phyloP scores from a whole-genome alignment of 768 basidiomycete species.

The Boletus bicolor region DNA sequence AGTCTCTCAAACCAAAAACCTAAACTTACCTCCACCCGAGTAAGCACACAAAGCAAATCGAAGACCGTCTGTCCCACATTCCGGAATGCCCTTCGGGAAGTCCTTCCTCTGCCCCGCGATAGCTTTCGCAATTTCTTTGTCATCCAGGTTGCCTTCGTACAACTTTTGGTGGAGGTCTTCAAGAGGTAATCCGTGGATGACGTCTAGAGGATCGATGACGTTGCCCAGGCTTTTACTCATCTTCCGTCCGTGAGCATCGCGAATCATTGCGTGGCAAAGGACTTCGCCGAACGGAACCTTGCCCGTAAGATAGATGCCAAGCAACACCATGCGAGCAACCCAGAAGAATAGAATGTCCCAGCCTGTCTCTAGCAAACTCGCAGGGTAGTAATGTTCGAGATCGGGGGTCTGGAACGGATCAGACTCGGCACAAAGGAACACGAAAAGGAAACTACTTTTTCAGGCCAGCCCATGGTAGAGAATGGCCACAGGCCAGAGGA shows the following conservation, averaged over 20 bases:
- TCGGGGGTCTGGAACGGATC: conserved; percentile 62
- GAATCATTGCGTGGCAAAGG: conserved; percentile 97
- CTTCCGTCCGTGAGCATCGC: conserved; percentile 97
- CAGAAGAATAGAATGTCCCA: conserved; percentile 99
- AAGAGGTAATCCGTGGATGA: conserved; percentile 80
- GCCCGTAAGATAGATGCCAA: conserved; percentile 86
- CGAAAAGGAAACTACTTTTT: conserved; percentile 53
- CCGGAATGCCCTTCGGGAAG: conserved; percentile 98
- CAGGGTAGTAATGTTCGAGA: conserved; percentile 78
- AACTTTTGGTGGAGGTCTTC: conserved; percentile 83
- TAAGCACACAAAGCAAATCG: conserved; percentile 95
- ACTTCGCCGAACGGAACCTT: conserved; percentile 94
- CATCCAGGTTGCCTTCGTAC: conserved; percentile 87
- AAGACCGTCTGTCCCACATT: conserved; percentile 96
- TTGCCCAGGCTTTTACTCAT: conserved; percentile 99
- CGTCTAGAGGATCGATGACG: conserved; percentile 95
- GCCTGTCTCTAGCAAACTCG: conserved; percentile 91
- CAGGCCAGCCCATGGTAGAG: conserved; percentile 96
- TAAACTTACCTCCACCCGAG: conserved; percentile 70
- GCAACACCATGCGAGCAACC: conserved; percentile 97
- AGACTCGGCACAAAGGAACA: neutral
- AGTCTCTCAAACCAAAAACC: neutral
- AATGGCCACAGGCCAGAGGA: conserved; percentile 97
- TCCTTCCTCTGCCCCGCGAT: conserved; percentile 97
- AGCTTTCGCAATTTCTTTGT: conserved; percentile 88